phyloP scores from a whole-genome alignment of 208 protist genomes.

The Acanthamoeba pearcei region DNA sequence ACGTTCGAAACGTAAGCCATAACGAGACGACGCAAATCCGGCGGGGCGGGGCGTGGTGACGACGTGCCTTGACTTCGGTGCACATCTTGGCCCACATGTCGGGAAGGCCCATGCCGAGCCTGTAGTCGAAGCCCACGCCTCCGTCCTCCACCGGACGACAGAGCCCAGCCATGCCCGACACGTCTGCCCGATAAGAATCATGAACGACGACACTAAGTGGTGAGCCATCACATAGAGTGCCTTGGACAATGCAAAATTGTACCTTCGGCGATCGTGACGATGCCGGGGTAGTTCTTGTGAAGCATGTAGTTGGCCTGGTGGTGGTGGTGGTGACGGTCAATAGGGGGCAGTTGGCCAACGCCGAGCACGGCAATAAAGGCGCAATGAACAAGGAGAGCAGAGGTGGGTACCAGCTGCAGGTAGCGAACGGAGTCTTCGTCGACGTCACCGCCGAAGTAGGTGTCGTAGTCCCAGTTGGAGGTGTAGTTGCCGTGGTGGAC shows the following conservation, averaged over 20 bases:
- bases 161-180: slow-evolving; percentile 89
- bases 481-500: slow-evolving; percentile 89
- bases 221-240: not conserved
- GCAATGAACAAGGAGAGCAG: not conserved
- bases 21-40: too few species aligned
- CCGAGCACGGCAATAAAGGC: too few species aligned
- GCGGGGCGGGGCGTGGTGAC: not conserved
- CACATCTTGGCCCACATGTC: slow-evolving; percentile 92
- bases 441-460: slow-evolving; percentile 91
- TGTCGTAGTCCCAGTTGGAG: slow-evolving; percentile 82
- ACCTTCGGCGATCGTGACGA: slow-evolving; percentile 90
- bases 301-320: slow-evolving; percentile 82
- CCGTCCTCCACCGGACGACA: slow-evolving; percentile 90
- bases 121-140: slow-evolving; percentile 95
- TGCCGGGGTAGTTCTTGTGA: slow-evolving; percentile 77
- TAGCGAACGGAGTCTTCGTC: slow-evolving; percentile 92
- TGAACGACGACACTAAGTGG: slow-evolving; percentile 77
- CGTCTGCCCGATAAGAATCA: slow-evolving; percentile 80
- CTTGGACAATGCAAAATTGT: not conserved
- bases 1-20: not conserved
- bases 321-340: not conserved
- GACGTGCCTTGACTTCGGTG: slow-evolving; percentile 48
- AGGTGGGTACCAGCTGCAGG: slow-evolving; percentile 82
- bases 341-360: too few species aligned
- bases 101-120: slow-evolving; percentile 92